These are phyloP conservation scores for Termitomyces bulborhizus DNA, from an alignment of 768 basidiomycete species.

Conservation along the genomic window DNA sequence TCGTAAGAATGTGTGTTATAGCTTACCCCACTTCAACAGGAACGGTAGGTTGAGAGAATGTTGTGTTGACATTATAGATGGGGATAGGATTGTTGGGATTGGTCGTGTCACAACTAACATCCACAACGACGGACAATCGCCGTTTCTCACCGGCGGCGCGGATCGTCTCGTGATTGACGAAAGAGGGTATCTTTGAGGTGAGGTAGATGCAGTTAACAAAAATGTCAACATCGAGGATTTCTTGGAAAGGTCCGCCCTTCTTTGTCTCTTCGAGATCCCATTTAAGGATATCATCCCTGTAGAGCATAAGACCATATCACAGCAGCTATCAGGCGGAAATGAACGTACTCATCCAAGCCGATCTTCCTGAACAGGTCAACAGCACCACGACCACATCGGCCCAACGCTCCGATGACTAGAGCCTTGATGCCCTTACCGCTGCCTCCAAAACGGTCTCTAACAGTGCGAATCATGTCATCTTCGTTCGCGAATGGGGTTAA, in stretches of 20 bases:
- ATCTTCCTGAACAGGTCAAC: constrained; percentile 95
- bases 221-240: constrained; percentile 94
- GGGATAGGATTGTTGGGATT: constrained; percentile 98
- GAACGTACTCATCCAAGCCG: constrained; percentile 84
- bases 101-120: constrained; percentile 98
- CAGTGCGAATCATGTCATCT: constrained; percentile 69
- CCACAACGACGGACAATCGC: constrained; percentile 78
- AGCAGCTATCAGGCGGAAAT: background rate
- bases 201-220: constrained; percentile 99
- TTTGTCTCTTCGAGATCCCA: constrained; percentile 98
- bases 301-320: background rate
- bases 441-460: constrained; percentile 59
- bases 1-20: background rate
- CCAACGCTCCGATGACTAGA: constrained; percentile 93
- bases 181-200: constrained; percentile 77
- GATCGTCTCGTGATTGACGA: constrained; percentile 68
- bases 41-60: constrained; percentile 88
- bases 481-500: constrained; percentile 85
- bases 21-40: constrained; percentile 76
- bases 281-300: constrained; percentile 87
- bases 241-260: constrained; percentile 93
- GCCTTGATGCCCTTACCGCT: constrained; percentile 74
- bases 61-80: constrained; percentile 90
- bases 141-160: constrained; percentile 62
- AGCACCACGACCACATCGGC: constrained; percentile 91